Evolutionary conservation across 179 eudicot genomes (phyloP).

Genomic region (Beta corolliflora): DNA sequence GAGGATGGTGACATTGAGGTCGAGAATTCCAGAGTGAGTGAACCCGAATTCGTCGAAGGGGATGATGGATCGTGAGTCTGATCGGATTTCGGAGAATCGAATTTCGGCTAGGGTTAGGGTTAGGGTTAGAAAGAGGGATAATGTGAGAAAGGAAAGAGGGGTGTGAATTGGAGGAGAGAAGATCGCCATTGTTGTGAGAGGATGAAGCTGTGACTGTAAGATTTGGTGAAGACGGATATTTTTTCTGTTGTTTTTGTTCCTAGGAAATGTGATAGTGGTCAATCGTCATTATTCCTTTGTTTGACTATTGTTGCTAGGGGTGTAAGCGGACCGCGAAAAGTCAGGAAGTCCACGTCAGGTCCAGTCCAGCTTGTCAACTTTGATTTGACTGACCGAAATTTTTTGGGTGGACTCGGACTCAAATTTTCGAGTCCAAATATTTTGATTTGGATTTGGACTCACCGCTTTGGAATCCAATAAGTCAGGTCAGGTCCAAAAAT

Average conservation of each 20-base stretch:
- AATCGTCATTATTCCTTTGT: too few species aligned
- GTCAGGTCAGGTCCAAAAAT: too few species aligned
- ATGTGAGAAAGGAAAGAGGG: not conserved
- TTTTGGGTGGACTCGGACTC: too few species aligned
- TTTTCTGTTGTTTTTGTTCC: not conserved
- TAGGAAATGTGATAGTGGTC: not conserved
- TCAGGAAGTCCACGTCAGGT: too few species aligned
- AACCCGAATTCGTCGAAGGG: constrained; percentile 72
- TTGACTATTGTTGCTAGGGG: not conserved
- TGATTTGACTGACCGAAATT: too few species aligned
- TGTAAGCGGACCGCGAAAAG: too few species aligned
- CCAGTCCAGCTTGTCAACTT: too few species aligned
- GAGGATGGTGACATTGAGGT: constrained; percentile 47
- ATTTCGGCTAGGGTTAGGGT: constrained; percentile 40
- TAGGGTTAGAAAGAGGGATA: constrained; percentile 21
- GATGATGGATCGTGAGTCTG: constrained; percentile 56
- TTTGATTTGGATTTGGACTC: too few species aligned
- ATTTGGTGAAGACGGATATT: not conserved
- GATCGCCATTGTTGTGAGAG: constrained; percentile 21
- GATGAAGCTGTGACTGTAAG: not conserved
- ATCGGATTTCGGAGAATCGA: constrained; percentile 40
- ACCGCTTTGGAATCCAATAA: too few species aligned
- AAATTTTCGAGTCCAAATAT: too few species aligned
- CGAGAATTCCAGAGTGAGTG: constrained; percentile 57
- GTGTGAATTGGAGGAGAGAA: not conserved